Base-by-base conservation (phyloP, 345 rosid genomes). In the Eucalyptus sp. region DNA sequence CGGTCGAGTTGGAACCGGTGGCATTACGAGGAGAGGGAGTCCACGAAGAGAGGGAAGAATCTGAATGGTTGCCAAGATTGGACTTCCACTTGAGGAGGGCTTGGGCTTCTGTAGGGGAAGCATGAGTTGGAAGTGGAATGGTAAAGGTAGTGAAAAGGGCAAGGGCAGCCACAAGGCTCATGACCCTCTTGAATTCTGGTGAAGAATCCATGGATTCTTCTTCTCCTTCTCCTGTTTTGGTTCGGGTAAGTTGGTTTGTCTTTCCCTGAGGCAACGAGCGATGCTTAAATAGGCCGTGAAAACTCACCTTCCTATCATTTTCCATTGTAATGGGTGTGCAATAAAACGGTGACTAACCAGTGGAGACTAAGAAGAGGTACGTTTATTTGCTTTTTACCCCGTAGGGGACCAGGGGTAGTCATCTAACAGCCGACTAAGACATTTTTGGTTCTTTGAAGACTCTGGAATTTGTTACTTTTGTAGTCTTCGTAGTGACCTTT, bases 11-110 rank as follows among this genome's bases (percentile, higher is more conserved):
- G n/a, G 86, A 25, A 24, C 8, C 8, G 14, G 60, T 62, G 17
- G 71, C 71, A 7, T 62, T 29, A 62, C 0, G 10, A 62, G 71
- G 20, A 15, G 25, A 15, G 44, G 41, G 86, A 54, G 87, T 56
- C 94, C 92, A 91, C 3, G 91, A 90, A 1, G 94, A 31, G 4
- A 90, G 89, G 29, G 22, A 51, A 29, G 66, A 68, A 5, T 68
- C n/a, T n/a, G 87, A 86, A 66, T 87, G 88, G 88, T 87, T 87
- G 10, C n/a, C 10, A 54, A 93, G 90, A 87, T 88, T 91, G 16
- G 92, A 60, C 66, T 84, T 90, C 86, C 33, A 93, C 81, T 3
- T 33, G 58, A 8, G 89, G 50, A 13, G 94, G 93, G 50, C 92
- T 90, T 13, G 46, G 27, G 20, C 94, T 41, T 25, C 86, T 50